Conservation (phyloP, 306 rosid species). For the Acacia confusa region DNA sequence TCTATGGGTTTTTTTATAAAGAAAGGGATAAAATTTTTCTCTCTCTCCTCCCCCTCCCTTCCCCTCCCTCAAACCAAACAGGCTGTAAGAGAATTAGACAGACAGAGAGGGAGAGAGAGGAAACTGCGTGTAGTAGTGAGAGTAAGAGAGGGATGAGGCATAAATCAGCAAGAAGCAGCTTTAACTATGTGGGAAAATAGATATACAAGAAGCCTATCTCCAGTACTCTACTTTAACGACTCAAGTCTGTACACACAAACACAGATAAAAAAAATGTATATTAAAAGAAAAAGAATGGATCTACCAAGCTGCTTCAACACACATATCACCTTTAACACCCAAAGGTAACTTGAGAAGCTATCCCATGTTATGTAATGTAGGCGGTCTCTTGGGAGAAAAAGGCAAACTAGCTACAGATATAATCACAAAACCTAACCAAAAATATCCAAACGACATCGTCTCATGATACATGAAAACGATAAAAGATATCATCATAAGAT, state of each 20-base stretch:
- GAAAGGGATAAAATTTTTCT: too few species aligned
- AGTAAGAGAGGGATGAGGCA: constrained; percentile 40
- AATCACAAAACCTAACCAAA: not conserved
- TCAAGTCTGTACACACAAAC: constrained; percentile 32
- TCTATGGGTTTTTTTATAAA: too few species aligned
- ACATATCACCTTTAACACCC: not conserved
- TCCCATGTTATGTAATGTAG: not conserved
- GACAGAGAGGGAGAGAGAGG: constrained; percentile 15
- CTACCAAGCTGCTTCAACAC: constrained; percentile 29
- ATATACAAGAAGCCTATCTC: constrained; percentile 41
- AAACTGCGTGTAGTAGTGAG: constrained; percentile 20
- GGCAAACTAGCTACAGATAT: not conserved
- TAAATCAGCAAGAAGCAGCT: constrained; percentile 41
- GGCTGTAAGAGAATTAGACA: too few species aligned
- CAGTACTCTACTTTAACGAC: constrained; percentile 51
- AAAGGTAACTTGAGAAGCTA: not conserved
- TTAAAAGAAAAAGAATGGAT: constrained; percentile 44
- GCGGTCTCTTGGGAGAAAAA: not conserved
- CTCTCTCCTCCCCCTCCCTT: too few species aligned
- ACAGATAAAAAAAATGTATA: not conserved
- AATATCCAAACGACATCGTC: not conserved
- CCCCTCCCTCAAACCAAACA: too few species aligned
- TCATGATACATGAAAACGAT: not conserved
- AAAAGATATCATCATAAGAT: not conserved
- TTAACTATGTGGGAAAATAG: constrained; percentile 48